Percentiles rank a stretch among this genome's conserved stretches.
Conservation (phyloP, 352 stramenopile genomes). For the Globisporangium nodosum region DNA sequence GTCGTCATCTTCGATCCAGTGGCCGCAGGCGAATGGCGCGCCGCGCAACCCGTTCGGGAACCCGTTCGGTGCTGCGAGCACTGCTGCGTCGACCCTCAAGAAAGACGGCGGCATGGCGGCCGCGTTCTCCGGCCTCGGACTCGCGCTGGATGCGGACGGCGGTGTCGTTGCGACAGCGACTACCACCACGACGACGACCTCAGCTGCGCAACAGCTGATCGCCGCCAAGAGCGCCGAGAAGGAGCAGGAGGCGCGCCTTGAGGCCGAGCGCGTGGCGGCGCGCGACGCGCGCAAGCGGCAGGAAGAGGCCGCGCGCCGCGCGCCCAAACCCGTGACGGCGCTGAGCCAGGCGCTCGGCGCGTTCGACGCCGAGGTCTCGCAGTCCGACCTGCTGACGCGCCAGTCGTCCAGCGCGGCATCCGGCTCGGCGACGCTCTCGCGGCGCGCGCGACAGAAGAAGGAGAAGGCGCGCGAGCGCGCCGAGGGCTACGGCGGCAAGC, state of each 20-base stretch:
- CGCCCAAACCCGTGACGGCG: constrained; percentile 30
- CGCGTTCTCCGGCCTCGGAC: constrained; percentile 47
- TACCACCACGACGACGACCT: constrained; percentile 7
- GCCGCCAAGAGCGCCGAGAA: constrained; percentile 40
- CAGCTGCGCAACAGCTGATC: constrained; percentile 47
- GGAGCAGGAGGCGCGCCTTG: constrained; percentile 21
- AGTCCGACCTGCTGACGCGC: constrained; percentile 23
- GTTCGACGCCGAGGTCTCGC: constrained; percentile 51
- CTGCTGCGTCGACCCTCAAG: constrained; percentile 1
- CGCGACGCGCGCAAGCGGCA: constrained; percentile 24
- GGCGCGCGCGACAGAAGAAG: constrained; percentile 44
- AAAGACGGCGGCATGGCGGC: constrained; percentile 34
- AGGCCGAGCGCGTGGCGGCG: constrained; percentile 13
- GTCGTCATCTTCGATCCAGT: constrained; percentile 14
- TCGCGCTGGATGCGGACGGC: constrained; percentile 31
- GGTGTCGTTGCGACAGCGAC: constrained; percentile 10
- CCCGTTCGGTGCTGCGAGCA: constrained; percentile 14
- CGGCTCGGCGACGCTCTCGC: constrained; percentile 23
- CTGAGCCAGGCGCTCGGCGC: constrained; percentile 55
- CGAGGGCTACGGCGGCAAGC: constrained; percentile 20
- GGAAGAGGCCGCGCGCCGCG: constrained; percentile 17
- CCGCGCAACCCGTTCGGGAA: constrained; percentile 24
- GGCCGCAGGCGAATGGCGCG: constrained; percentile 5
- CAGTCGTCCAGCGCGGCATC: constrained; percentile 5
- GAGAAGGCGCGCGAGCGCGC: constrained; percentile 23